These are phyloP conservation scores for Blastobotrys arbuscula DNA, from an alignment of 1,139 yeast genomes.

Conservation along the genomic window DNA sequence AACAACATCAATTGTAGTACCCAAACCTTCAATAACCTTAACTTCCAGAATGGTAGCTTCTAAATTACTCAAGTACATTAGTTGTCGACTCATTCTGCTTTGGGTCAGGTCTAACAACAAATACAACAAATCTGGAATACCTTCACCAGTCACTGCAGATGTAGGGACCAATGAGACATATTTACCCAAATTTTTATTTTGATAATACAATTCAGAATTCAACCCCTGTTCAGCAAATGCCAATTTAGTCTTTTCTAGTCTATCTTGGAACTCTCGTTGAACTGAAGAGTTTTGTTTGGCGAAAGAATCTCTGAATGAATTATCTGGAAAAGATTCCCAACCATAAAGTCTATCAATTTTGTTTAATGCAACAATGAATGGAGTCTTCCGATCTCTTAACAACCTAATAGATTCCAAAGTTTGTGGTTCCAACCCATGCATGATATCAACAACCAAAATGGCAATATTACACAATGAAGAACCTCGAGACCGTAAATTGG, in stretches of 20 bases:
- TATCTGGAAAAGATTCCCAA: constrained; percentile 87
- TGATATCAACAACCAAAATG: constrained; percentile 92
- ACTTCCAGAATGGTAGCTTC: constrained; percentile 98
- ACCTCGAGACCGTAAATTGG: constrained; percentile 97
- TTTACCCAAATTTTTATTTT: constrained; percentile 87
- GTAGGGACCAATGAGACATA: constrained; percentile 97
- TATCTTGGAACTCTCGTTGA: constrained; percentile 84
- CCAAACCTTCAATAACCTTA: constrained; percentile 97
- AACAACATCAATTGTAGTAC: constrained; percentile 97
- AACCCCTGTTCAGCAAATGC: constrained; percentile 97
- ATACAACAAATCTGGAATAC: constrained; percentile 98
- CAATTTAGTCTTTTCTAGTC: constrained; percentile 78
- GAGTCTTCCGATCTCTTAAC: constrained; percentile 94
- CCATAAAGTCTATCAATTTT: constrained; percentile 96
- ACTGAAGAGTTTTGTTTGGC: constrained; percentile 77
- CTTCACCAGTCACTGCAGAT: constrained; percentile 98
- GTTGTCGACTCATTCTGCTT: constrained; percentile 97
- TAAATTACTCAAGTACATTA: constrained; percentile 88
- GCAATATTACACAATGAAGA: constrained; percentile 98
- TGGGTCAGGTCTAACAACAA: constrained; percentile 91
- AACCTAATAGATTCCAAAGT: constrained; percentile 89
- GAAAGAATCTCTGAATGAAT: constrained; percentile 91
- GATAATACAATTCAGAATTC: constrained; percentile 93
- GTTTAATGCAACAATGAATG: constrained; percentile 93
- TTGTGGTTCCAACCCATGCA: constrained; percentile 99